phyloP scores from a whole-genome alignment of 1,139 yeast genomes.

The Suhomyces bokatorum region DNA sequence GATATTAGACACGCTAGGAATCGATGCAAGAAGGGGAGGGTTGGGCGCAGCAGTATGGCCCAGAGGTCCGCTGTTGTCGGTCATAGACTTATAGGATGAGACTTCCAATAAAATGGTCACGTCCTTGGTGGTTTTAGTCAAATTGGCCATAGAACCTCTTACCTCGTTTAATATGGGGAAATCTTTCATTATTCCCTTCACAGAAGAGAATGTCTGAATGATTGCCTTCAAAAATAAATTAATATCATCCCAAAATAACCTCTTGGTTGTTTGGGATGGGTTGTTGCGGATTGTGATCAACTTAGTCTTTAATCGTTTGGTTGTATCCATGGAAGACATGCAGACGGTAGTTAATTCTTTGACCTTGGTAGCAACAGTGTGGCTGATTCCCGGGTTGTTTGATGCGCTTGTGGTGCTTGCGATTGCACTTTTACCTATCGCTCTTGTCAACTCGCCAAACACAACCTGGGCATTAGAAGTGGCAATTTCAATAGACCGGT shows the following conservation, averaged over 20 bases:
- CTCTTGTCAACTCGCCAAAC: conserved; percentile 73
- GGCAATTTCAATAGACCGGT: conserved; percentile 71
- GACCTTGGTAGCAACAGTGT: conserved; percentile 59
- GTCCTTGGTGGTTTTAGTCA: conserved; percentile 88
- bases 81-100: conserved; percentile 42
- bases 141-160: conserved; percentile 72
- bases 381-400: conserved; percentile 26
- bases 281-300: conserved; percentile 53
- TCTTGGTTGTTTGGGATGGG: conserved; percentile 57
- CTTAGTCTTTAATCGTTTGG: conserved; percentile 63
- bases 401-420: conserved; percentile 39
- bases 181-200: conserved; percentile 80
- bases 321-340: conserved; percentile 74
- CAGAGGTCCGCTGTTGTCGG: conserved; percentile 15
- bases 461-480: conserved; percentile 78
- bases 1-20: conserved; percentile 37
- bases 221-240: conserved; percentile 81
- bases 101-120: conserved; percentile 77
- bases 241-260: conserved; percentile 82
- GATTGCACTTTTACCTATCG: conserved; percentile 71
- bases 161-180: conserved; percentile 78
- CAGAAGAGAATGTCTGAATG: conserved; percentile 77
- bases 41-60: conserved; percentile 14
- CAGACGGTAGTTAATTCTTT: conserved; percentile 81
- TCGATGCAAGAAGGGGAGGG: conserved; percentile 30